Evolutionary conservation across 257 asterid species (phyloP).

Genomic region (Ocimum tenuiflorum): DNA sequence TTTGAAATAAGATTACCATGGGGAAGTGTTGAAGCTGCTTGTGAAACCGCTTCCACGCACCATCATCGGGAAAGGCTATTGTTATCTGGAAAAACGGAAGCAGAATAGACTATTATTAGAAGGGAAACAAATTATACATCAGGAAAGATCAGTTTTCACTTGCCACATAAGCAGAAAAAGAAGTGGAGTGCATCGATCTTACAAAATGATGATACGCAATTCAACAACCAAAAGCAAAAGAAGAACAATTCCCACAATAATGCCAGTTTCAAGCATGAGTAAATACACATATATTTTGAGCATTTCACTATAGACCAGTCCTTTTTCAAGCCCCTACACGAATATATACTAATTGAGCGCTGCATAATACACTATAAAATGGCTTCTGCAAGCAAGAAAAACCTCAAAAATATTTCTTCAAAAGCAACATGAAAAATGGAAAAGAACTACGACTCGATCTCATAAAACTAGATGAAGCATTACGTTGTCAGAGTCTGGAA

Average conservation of each 20-base stretch:
- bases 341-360: not conserved
- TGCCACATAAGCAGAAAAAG: not conserved
- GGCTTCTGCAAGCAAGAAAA: not conserved
- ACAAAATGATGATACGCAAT: not conserved
- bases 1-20: slow-evolving; percentile 44
- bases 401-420: not conserved
- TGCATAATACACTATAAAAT: not conserved
- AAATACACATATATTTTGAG: too few species aligned
- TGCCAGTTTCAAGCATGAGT: too few species aligned
- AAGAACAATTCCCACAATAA: too few species aligned
- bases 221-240: not conserved
- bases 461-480: slow-evolving; percentile 21
- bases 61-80: slow-evolving; percentile 97
- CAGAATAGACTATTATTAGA: not conserved
- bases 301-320: not conserved
- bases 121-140: not conserved
- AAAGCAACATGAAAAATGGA: not conserved
- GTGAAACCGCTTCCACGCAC: slow-evolving; percentile 99
- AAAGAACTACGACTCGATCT: not conserved
- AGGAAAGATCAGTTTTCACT: slow-evolving; percentile 6
- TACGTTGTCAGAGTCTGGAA: slow-evolving; percentile 95
- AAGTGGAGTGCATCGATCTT: not conserved
- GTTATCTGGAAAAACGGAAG: slow-evolving; percentile 53
- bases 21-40: slow-evolving; percentile 99
- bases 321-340: not conserved